These are phyloP conservation scores for Teunomyces barrocoloradensis DNA, from an alignment of 805 yeast species.

Conservation along the genomic window DNA sequence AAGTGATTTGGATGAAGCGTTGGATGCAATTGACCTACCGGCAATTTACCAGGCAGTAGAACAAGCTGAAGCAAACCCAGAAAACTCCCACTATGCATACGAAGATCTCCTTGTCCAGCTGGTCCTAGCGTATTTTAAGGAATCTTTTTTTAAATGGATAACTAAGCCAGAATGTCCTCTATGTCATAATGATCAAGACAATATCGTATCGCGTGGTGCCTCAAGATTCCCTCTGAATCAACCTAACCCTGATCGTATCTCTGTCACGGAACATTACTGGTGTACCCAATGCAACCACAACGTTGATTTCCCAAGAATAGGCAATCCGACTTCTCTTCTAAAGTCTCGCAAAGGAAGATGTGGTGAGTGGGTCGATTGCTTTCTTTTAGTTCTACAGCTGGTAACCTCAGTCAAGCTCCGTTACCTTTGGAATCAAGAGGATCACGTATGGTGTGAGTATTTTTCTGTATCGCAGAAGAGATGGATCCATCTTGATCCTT, in stretches of 20 bases:
- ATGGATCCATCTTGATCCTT: constrained; percentile 89
- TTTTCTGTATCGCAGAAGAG: constrained; percentile 56
- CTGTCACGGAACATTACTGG: constrained; percentile 59
- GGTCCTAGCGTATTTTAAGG: constrained; percentile 52
- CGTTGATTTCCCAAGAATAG: constrained; percentile 74
- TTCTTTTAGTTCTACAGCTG: constrained; percentile 65
- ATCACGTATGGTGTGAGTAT: constrained; percentile 95
- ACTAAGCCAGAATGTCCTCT: constrained; percentile 59
- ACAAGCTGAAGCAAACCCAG: constrained; percentile 21
- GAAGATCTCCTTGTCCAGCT: constrained; percentile 38
- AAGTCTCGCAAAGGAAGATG: constrained; percentile 74
- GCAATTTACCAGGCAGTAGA: constrained; percentile 62
- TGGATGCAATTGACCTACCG: constrained; percentile 62
- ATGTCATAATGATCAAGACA: constrained; percentile 44
- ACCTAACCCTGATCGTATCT: constrained; percentile 43
- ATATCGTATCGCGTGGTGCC: constrained; percentile 38
- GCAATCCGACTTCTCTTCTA: constrained; percentile 61
- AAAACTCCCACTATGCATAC: constrained; percentile 17
- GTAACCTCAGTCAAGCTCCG: constrained; percentile 52
- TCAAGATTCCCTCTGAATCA: constrained; percentile 32
- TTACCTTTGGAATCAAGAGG: constrained; percentile 86
- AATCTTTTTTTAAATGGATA: constrained; percentile 81
- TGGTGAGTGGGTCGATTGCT: constrained; percentile 94
- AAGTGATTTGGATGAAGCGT: constrained; percentile 44
- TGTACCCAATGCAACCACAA: constrained; percentile 50